Evolutionary conservation across 2,329 filamentous ascomycete genomes (phyloP), one percentile per base, ranked within the genome.

Genomic region (Lasiodiplodia citricola): DNA sequence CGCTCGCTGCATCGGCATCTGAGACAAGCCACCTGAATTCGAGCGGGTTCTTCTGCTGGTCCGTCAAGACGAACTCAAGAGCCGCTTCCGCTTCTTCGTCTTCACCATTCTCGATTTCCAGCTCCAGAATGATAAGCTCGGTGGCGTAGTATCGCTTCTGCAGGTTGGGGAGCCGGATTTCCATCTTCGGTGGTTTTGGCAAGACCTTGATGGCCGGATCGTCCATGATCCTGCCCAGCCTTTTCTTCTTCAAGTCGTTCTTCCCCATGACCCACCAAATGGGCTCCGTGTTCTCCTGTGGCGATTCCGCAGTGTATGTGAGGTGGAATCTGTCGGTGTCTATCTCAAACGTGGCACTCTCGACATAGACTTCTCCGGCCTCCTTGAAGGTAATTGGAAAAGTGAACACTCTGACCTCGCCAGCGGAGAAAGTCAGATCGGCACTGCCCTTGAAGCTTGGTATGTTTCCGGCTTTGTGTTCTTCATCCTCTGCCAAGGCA

Each of bases 151-250:
- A 96, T 67, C 94, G 90, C 14, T 88, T 85, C 68, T 86, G 83
- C 8, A 90, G 80, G 51, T 88, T 86, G 2, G 87, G 83, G 11
- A 93, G 81, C 31, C 83, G 86, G 56, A 99, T 88, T 73, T 93
- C 90, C 83, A 99, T 89, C 80, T 97, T 98, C 0, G 96, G 96
- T 35, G 95, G 96, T 72, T 96, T 92, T 1, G 96, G 95, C 66
- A 94, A 85, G 28, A 99, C 89, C 68, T 88, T 90, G 68, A 97
- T 87, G 2, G 83, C 82, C 41, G 87, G 67, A 35, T 68, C 82
- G 1, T 84, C 83, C 68, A 73, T 74, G 2, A 74, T 72, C 35
- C 75, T 73, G 54, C 75, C 76, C 23, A 80, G 55, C 52, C 74
- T 75, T 44, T 76, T 74, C 44, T 75, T 68, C 51, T 74, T 78